These are phyloP conservation scores for Nepenthes mirabilis DNA, from an alignment of 148 eudicot species.

Conservation along the genomic window DNA sequence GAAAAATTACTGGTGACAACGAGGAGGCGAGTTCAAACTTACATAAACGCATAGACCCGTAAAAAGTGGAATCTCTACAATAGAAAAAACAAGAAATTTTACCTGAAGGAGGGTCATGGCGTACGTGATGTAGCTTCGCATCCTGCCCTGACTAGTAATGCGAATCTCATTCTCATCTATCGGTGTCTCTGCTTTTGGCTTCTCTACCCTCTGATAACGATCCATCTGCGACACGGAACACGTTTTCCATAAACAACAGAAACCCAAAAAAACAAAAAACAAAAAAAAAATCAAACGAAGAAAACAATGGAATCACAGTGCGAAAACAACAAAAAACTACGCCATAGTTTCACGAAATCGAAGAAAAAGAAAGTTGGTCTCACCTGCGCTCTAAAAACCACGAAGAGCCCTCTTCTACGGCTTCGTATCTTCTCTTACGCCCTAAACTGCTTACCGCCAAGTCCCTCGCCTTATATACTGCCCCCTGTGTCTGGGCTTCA, in stretches of 20 bases:
- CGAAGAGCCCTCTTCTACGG: conserved; percentile 50
- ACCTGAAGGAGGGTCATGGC: conserved; percentile 90
- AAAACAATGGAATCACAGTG: too few relatives aligned
- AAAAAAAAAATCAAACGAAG: neutral
- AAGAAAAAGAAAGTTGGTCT: neutral
- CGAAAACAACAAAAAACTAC: neutral
- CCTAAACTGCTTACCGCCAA: conserved; percentile 27
- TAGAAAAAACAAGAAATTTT: neutral
- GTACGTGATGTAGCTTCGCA: conserved; percentile 86
- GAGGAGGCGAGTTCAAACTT: neutral
- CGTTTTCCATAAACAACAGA: too few relatives aligned
- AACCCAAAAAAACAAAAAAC: too few relatives aligned
- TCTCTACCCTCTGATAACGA: conserved; percentile 91
- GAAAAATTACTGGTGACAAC: neutral
- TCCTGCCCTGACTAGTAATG: conserved; percentile 94
- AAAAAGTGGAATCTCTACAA: neutral
- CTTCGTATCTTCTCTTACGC: conserved; percentile 58
- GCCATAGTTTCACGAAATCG: neutral
- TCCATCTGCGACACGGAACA: conserved; percentile 35
- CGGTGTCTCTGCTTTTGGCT: conserved; percentile 79
- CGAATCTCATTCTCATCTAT: conserved; percentile 97
- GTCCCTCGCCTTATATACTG: conserved; percentile 7
- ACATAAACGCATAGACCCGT: neutral
- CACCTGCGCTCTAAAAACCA: conserved; percentile 8
- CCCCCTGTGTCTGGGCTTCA: neutral